Evolutionary conservation across 2,329 filamentous ascomycete species (phyloP), one percentile per base, ranked within the genome.

Genomic region (Talaromyces sp.): DNA sequence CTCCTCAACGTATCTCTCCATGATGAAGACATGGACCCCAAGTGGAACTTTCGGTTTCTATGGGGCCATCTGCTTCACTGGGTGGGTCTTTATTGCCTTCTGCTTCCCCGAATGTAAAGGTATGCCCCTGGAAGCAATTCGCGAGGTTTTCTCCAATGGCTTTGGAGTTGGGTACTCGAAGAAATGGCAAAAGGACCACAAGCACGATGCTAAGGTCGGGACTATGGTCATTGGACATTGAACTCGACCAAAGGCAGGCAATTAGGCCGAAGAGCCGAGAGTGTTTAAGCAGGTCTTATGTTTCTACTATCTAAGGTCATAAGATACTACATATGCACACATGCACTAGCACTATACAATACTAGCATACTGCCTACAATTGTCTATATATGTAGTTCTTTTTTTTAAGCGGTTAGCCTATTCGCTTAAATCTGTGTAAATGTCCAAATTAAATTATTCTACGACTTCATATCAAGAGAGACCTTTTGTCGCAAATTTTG

Each of bases 61-160:
- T 51, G 74, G 77, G 1, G 76, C 68, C 0, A 77, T 81, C 22
- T 81, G 77, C 57, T 71, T 77, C 50, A 57, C 78, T 33, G 79
- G 78, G 6, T 78, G 74, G 69, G 37, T 79, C 4, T 70, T 77
- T 50, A 72, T 82, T 20, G 72, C 76, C 48, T 77, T 81, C 67
- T 80, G 70, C 58, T 83, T 81, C 58, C 80, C 80, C 0, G 79
- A 83, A 55, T 79, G 81, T 2, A 80, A 81, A 57, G 80, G 80
- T 10, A 77, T 83, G 73, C 76, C 80, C 16, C 67, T 83, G 3
- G 82, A 84, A 60, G 78, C 80, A 42, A 75, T 82, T n/a, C 69
- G 77, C 29, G 76, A 79, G 45, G 72, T 82, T 5, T 83, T 82
- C 58, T 63, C 73, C 39, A 70, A 79, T 41, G 76, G 76, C 0